phyloP scores from a whole-genome alignment of 768 basidiomycete species.

The Hemileccinum rubropunctum region DNA sequence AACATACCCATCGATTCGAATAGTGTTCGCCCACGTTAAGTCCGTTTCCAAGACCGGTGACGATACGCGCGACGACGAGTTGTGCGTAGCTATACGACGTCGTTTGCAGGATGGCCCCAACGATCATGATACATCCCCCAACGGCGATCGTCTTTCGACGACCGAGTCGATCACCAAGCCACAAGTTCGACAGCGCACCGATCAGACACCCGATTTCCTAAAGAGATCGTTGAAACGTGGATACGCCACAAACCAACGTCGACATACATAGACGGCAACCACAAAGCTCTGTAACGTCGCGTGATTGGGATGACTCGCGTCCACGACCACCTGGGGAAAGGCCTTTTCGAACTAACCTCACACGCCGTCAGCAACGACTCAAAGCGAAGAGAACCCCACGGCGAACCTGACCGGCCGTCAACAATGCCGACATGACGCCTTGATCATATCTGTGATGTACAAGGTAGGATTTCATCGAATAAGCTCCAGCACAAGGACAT shows the following conservation, averaged over 20 bases:
- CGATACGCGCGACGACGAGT: constrained; percentile 56
- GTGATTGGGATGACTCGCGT: constrained; percentile 37
- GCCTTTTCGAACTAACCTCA: constrained; percentile 49
- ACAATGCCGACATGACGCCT: constrained; percentile 66
- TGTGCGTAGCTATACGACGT: constrained; percentile 58
- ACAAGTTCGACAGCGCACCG: constrained; percentile 61
- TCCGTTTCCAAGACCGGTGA: constrained; percentile 67
- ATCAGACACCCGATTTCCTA: constrained; percentile 65
- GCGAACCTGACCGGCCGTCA: constrained; percentile 51
- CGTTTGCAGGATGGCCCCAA: constrained; percentile 60
- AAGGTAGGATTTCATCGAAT: neutral
- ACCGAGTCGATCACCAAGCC: constrained; percentile 59
- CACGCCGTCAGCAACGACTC: constrained; percentile 2
- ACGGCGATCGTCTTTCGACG: constrained; percentile 55
- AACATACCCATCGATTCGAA: too few species aligned
- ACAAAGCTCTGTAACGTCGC: constrained; percentile 59
- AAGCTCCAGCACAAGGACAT: neutral
- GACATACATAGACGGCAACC: constrained; percentile 54
- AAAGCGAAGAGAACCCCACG: neutral
- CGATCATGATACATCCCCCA: constrained; percentile 58
- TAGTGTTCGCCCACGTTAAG: constrained; percentile 41
- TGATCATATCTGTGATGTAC: constrained; percentile 53
- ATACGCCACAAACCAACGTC: neutral
- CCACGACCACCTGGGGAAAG: constrained; percentile 53
- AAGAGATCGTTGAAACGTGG: neutral